Percentiles rank a stretch among this genome's conserved stretches.
These are phyloP conservation scores for Carex myosuroides DNA, from an alignment of 176 grass and related monocot species.

Conservation along the genomic window DNA sequence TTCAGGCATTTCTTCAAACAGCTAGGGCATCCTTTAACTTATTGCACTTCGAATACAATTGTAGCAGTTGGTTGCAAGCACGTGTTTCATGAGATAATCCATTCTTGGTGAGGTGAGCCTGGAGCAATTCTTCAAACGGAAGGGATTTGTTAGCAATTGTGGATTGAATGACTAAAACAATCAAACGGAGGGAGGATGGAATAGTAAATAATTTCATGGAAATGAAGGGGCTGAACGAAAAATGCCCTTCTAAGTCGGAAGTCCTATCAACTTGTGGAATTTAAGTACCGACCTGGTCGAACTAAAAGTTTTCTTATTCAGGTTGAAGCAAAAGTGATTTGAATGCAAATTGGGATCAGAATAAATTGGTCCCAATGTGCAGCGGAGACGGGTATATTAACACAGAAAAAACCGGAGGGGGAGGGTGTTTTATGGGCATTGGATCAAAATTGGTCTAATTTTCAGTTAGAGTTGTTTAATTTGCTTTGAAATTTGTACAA, in stretches of 20 bases:
- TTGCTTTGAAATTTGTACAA: too few relatives aligned
- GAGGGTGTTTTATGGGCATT: too few relatives aligned
- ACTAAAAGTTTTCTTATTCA: background rate
- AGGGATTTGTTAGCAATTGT: constrained; percentile 9
- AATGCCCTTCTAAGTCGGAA: background rate
- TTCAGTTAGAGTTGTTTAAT: too few relatives aligned
- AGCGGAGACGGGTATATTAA: background rate
- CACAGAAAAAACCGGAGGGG: too few relatives aligned
- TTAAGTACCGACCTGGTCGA: background rate
- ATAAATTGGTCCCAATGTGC: background rate
- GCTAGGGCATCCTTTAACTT: constrained; percentile 4
- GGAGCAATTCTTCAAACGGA: constrained; percentile 12
- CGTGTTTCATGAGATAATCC: constrained; percentile 6
- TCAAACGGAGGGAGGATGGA: background rate
- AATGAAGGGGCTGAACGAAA: background rate
- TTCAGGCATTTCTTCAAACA: constrained; percentile 33
- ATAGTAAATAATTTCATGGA: constrained; percentile 10
- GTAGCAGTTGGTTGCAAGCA: constrained; percentile 23
- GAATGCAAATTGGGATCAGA: background rate
- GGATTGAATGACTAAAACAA: constrained; percentile 13
- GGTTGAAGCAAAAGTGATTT: background rate
- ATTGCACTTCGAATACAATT: constrained; percentile 9
- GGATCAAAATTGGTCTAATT: too few relatives aligned
- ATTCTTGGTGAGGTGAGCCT: constrained; percentile 19
- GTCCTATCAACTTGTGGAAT: too few relatives aligned